Conservation (phyloP, 2,329 filamentous ascomycete species). For the Ascochyta clinopodiicola region DNA sequence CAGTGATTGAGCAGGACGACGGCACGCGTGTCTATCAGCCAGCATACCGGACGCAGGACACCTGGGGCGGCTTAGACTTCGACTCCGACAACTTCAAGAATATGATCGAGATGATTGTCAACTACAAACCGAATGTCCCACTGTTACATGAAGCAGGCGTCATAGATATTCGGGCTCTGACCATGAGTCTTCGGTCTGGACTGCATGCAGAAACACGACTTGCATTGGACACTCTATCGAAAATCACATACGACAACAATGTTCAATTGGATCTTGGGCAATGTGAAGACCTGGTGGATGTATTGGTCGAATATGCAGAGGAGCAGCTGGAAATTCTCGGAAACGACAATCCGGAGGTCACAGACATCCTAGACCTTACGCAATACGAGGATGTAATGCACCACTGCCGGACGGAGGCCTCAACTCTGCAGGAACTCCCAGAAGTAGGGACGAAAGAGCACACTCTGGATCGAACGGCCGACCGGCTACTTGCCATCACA, state of each 20-base stretch:
- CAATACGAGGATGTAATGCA: slow-evolving; percentile 89
- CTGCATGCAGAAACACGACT: slow-evolving; percentile 89
- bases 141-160: slow-evolving; percentile 78
- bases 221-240: slow-evolving; percentile 82
- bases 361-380: slow-evolving; percentile 81
- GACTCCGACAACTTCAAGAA: slow-evolving; percentile 69
- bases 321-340: slow-evolving; percentile 84
- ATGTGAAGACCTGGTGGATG: slow-evolving; percentile 82
- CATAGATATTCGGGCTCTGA: slow-evolving; percentile 89
- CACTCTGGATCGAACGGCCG: slow-evolving; percentile 83
- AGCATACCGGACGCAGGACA: slow-evolving; percentile 33
- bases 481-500: slow-evolving; percentile 86
- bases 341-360: slow-evolving; percentile 83
- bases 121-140: slow-evolving; percentile 77
- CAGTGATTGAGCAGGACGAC: slow-evolving; percentile 37
- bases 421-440: slow-evolving; percentile 73
- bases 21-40: slow-evolving; percentile 40
- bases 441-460: slow-evolving; percentile 79
- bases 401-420: slow-evolving; percentile 75
- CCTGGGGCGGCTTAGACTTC: slow-evolving; percentile 51
- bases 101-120: slow-evolving; percentile 70
- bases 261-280: slow-evolving; percentile 44
- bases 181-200: slow-evolving; percentile 86
- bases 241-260: slow-evolving; percentile 63
- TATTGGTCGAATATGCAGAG: slow-evolving; percentile 87